phyloP scores from a whole-genome alignment of 768 basidiomycete genomes.

The Tricholoma matsutake region DNA sequence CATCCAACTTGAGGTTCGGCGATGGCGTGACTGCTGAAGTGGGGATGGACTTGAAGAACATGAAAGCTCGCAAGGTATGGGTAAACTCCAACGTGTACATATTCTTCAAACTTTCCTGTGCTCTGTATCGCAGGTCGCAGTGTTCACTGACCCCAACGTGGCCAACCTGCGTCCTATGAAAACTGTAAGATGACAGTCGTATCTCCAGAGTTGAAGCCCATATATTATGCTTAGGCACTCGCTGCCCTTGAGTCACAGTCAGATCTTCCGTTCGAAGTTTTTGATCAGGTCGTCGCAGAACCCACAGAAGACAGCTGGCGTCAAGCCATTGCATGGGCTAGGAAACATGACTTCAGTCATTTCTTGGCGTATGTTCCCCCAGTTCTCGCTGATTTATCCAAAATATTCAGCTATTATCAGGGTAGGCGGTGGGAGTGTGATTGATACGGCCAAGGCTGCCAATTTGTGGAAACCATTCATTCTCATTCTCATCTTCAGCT shows the following conservation, averaged over 20 bases:
- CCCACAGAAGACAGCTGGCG: constrained; percentile 91
- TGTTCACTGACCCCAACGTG: constrained; percentile 90
- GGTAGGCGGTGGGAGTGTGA: constrained; percentile 91
- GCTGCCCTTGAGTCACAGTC: constrained; percentile 76
- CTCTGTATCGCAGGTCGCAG: constrained; percentile 65
- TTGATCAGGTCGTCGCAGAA: constrained; percentile 79
- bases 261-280: constrained; percentile 78
- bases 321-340: constrained; percentile 85
- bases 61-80: constrained; percentile 80
- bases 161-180: constrained; percentile 81
- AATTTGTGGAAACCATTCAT: constrained; percentile 59
- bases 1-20: constrained; percentile 85
- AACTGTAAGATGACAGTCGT: constrained; percentile 46
- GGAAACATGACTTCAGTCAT: constrained; percentile 86
- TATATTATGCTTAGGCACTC: constrained; percentile 49
- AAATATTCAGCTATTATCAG: constrained; percentile 32
- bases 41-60: constrained; percentile 92
- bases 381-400: not conserved
- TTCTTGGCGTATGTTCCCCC: constrained; percentile 71
- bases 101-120: constrained; percentile 3
- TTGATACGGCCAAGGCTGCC: constrained; percentile 94
- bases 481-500: not conserved
- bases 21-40: constrained; percentile 89
- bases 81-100: not conserved
- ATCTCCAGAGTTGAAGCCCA: not conserved